phyloP scores from a whole-genome alignment of 169 alveolate species.

The Theileria annulata region DNA sequence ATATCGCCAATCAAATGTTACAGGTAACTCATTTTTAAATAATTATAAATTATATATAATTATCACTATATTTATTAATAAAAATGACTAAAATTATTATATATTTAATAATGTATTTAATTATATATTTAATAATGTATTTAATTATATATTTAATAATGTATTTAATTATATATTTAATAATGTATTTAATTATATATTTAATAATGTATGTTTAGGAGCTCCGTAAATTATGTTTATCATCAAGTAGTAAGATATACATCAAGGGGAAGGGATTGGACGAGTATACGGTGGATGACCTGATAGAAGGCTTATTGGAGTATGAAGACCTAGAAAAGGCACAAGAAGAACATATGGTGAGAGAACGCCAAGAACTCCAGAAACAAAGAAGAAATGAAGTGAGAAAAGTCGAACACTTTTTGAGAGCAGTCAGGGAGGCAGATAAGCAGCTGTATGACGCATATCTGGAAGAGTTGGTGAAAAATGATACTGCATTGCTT shows the following conservation, averaged over 20 bases:
- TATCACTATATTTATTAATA: slow-evolving; percentile 70
- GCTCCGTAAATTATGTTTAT: slow-evolving; percentile 73
- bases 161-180: too few species aligned
- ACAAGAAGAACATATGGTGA: slow-evolving; percentile 77
- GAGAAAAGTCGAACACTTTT: slow-evolving; percentile 83
- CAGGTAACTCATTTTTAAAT: slow-evolving; percentile 54
- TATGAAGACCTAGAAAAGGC: slow-evolving; percentile 87
- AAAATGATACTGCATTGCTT: slow-evolving; percentile 69
- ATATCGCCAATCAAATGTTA: slow-evolving; percentile 78
- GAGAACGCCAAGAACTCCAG: slow-evolving; percentile 82
- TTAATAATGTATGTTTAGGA: not conserved
- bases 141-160: too few species aligned
- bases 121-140: too few species aligned
- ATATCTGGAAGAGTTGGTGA: slow-evolving; percentile 68
- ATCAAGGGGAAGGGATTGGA: slow-evolving; percentile 85
- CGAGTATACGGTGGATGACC: slow-evolving; percentile 84
- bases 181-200: too few species aligned
- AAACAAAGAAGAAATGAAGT: slow-evolving; percentile 80
- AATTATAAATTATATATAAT: slow-evolving; percentile 67
- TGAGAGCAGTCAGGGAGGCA: slow-evolving; percentile 82
- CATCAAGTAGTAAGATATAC: slow-evolving; percentile 69
- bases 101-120: too few species aligned
- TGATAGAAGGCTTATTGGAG: slow-evolving; percentile 82
- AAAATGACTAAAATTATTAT: slow-evolving; percentile 73
- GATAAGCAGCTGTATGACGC: slow-evolving; percentile 74